These are phyloP conservation scores for Cladophialophora yegresii DNA, from an alignment of 2,329 filamentous ascomycete species.

Conservation along the genomic window DNA sequence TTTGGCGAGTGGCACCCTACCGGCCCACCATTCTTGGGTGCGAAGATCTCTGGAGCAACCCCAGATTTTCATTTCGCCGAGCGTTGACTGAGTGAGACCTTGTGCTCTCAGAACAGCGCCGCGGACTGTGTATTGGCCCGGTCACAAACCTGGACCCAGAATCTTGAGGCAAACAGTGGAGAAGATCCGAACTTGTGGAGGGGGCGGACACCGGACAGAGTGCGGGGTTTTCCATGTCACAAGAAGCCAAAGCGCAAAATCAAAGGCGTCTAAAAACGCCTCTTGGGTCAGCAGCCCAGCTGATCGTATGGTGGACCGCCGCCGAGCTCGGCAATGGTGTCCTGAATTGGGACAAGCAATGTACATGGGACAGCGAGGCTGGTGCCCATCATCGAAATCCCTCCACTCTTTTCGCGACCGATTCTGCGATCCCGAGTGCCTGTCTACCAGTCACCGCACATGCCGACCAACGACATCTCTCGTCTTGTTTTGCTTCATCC, in stretches of 20 bases:
- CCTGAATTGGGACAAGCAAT: background rate
- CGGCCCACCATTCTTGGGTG: background rate
- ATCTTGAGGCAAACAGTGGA: slow-evolving; percentile 12
- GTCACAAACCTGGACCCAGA: background rate
- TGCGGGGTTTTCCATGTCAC: slow-evolving; percentile 20
- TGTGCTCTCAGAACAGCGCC: background rate
- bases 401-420: slow-evolving; percentile 18
- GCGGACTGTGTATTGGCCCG: background rate
- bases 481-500: slow-evolving; percentile 20
- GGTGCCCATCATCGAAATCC: slow-evolving; percentile 4
- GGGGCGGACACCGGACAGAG: background rate
- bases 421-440: slow-evolving; percentile 9
- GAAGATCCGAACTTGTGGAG: slow-evolving; percentile 11
- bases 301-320: background rate
- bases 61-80: slow-evolving; percentile 1
- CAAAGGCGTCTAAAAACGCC: slow-evolving; percentile 6
- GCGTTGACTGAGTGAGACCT: background rate
- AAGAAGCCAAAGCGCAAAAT: background rate
- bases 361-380: slow-evolving; percentile 26
- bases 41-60: background rate
- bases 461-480: slow-evolving; percentile 18
- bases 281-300: slow-evolving; percentile 3
- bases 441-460: slow-evolving; percentile 12
- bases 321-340: slow-evolving; percentile 1
- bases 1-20: background rate